Evolutionary conservation across 305 asterid species (phyloP), one percentile per base, ranked within the genome.

Genomic region (Coffea humblotiana): DNA sequence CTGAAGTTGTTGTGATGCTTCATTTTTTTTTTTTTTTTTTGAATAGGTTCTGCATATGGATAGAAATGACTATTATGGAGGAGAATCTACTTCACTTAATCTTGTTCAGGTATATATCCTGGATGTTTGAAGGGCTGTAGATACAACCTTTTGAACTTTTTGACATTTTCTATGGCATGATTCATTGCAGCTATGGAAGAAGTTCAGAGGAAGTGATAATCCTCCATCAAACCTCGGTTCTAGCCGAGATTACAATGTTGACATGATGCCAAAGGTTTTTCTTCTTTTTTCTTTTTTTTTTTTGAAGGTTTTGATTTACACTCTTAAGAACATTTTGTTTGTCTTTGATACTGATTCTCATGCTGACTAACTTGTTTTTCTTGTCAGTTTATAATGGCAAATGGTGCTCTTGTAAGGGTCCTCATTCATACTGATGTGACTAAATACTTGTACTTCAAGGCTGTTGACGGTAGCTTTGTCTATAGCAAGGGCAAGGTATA

Each of bases 21-120:
- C 14, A 4, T 61, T 29, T 65, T 7, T 49, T 35, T 76, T 78
- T 82, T 4, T 61, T 43, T 65, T 47, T 49, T 35, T 76, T 78
- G 82, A 85, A 80, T 87, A 95, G 99, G 99, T 95, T 74, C 92
- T 95, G 70, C 99, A 95, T 81, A 94, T 95, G 99, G 99, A 95
- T 84, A 90, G 97, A 84, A 95, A 95, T 86, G 99, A 95, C 88
- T 92, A 95, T 76, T 95, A 95, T 81, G 99, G 98, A 73, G 99
- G 99, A 83, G 98, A 97, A 83, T 86, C 89, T 75, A 86, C 89
- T 69, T 86, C 89, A 21, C 89, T 86, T 71, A 86, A 84, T 76
- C 89, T 86, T 77, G 76, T 86, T 83, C 89, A 86, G 89, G 89
- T 82, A 68, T 16, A 21, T 75, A 43, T 74, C 49, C 74, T 54